Percentiles rank a stretch among this genome's conserved stretches.
phyloP scores from a whole-genome alignment of 2,329 filamentous ascomycete species.

The Leptoxyphium fumago region DNA sequence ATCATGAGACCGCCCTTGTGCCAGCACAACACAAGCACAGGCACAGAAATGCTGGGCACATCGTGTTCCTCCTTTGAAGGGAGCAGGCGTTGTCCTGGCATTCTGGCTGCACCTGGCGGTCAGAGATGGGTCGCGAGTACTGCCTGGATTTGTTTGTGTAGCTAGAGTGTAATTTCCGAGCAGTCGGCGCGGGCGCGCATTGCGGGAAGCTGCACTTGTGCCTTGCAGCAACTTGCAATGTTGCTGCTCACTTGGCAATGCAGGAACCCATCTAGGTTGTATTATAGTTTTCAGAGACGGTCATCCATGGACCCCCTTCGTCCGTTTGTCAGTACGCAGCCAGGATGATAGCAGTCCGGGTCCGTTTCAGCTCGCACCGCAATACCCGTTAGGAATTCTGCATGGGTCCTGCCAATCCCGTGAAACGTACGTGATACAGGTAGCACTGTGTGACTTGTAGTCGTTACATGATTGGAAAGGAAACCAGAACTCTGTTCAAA shows the following conservation, averaged over 20 bases:
- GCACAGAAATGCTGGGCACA: not conserved
- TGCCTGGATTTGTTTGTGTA: too few relatives aligned
- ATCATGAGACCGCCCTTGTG: slow-evolving; percentile 1
- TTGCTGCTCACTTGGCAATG: too few relatives aligned
- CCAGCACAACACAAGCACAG: slow-evolving; percentile 2
- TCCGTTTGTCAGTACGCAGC: too few relatives aligned
- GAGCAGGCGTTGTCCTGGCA: not conserved
- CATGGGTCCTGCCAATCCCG: not conserved
- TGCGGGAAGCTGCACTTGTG: not conserved
- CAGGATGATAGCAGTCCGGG: too few relatives aligned
- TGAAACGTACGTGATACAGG: too few relatives aligned
- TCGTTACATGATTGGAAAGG: not conserved
- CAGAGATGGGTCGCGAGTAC: too few relatives aligned
- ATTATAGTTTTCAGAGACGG: too few relatives aligned
- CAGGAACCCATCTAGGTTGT: too few relatives aligned
- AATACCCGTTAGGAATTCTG: not conserved
- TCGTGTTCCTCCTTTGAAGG: not conserved
- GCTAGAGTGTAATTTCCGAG: not conserved
- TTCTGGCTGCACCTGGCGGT: too few relatives aligned
- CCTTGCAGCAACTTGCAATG: not conserved
- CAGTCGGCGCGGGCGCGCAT: slow-evolving; percentile 1
- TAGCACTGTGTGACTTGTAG: too few relatives aligned
- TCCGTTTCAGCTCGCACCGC: too few relatives aligned
- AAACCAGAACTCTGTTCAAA: not conserved
- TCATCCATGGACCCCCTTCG: too few relatives aligned